Evolutionary conservation across 345 rosid genomes (phyloP).

Genomic region (Gossypium sturtianum): DNA sequence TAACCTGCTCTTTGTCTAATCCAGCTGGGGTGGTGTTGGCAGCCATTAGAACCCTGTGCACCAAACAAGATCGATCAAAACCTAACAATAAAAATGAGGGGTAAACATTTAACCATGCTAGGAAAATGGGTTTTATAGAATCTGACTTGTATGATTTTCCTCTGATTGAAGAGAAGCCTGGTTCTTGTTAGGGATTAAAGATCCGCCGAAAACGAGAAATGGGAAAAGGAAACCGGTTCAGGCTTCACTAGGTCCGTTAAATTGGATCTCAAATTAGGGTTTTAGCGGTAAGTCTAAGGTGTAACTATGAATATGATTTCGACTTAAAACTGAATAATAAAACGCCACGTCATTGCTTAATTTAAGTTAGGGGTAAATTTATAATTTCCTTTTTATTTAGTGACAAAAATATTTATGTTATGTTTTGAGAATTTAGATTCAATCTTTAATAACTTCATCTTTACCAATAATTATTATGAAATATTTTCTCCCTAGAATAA

Average conservation of each 20-base stretch:
- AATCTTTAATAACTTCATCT: too few relatives aligned
- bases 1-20: slow-evolving; percentile 64
- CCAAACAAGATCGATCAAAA: background rate
- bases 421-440: too few relatives aligned
- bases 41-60: slow-evolving; percentile 38
- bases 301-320: background rate
- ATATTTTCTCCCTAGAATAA: too few relatives aligned
- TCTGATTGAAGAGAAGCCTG: background rate
- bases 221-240: background rate
- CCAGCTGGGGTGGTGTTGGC: slow-evolving; percentile 38
- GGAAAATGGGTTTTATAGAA: background rate
- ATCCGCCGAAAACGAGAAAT: background rate
- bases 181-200: background rate
- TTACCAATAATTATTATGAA: too few relatives aligned
- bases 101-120: background rate
- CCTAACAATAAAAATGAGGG: background rate
- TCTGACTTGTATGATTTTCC: background rate
- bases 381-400: background rate
- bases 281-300: slow-evolving; percentile 5
- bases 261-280: background rate
- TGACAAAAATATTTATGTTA: too few relatives aligned
- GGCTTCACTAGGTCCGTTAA: background rate
- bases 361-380: background rate
- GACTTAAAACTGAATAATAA: too few relatives aligned
- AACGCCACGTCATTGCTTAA: background rate